Evolutionary conservation across 2,329 filamentous ascomycete species (phyloP).

Genomic region (Bipolaris victoriae): DNA sequence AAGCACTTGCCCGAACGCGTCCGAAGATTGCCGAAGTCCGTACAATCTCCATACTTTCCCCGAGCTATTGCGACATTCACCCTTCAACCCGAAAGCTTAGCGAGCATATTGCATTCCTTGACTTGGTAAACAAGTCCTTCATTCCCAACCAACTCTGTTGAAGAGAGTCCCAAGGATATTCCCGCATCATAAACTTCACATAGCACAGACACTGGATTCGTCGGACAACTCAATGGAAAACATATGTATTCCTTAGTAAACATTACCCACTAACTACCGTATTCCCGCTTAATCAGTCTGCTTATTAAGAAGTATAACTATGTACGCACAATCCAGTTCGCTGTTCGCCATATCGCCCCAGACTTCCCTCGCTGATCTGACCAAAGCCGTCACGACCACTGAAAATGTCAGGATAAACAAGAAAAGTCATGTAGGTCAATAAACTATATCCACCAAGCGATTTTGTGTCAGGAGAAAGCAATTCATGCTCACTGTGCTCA

Average conservation of each 20-base stretch:
- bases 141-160: neutral
- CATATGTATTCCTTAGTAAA: conserved; percentile 27
- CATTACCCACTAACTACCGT: conserved; percentile 25
- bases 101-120: neutral
- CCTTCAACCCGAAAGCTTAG: conserved; percentile 2
- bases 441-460: conserved; percentile 34
- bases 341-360: conserved; percentile 22
- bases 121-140: neutral
- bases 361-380: conserved; percentile 19
- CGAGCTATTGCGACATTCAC: conserved; percentile 16
- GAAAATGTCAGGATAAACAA: conserved; percentile 43
- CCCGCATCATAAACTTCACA: neutral
- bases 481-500: conserved; percentile 32
- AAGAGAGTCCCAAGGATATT: neutral
- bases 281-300: conserved; percentile 21
- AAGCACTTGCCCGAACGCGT: conserved; percentile 11
- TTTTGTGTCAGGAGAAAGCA: conserved; percentile 32
- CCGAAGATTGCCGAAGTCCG: conserved; percentile 26
- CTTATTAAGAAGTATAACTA: conserved; percentile 30
- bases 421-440: conserved; percentile 32
- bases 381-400: conserved; percentile 23
- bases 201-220: neutral
- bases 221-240: conserved; percentile 22
- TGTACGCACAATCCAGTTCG: conserved; percentile 31
- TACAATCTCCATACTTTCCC: conserved; percentile 18